Percentiles rank a stretch among this genome's conserved stretches.
These are phyloP conservation scores for Tolypocladium cylindrosporum DNA, from an alignment of 2,329 filamentous ascomycete species.

Conservation along the genomic window DNA sequence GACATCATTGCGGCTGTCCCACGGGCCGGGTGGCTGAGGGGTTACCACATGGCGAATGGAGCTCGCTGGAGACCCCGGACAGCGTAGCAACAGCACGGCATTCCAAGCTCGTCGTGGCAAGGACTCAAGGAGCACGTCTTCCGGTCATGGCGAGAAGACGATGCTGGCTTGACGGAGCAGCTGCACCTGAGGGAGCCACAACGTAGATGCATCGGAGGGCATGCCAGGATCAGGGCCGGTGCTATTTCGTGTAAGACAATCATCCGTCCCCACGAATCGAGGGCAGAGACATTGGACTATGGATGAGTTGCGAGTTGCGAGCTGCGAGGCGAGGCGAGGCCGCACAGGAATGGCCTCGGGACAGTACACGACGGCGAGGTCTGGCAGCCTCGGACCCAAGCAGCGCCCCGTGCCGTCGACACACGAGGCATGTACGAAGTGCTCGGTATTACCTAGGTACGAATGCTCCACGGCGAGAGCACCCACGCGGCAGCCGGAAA, in stretches of 20 bases:
- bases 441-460: too few relatives aligned
- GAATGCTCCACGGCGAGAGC: background rate
- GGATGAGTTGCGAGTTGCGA: background rate
- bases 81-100: background rate
- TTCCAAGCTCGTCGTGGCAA: background rate
- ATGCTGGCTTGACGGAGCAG: background rate
- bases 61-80: background rate
- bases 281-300: background rate
- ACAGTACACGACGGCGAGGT: background rate
- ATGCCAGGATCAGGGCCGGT: background rate
- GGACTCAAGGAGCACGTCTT: too few relatives aligned
- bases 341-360: background rate
- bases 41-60: conserved; percentile 6
- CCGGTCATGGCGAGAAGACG: background rate
- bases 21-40: background rate
- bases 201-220: background rate
- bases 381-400: background rate
- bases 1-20: conserved; percentile 3
- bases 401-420: background rate
- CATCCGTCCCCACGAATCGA: background rate
- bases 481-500: background rate
- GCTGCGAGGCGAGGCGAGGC: background rate
- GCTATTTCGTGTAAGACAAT: conserved; percentile 1
- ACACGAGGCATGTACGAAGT: background rate
- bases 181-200: background rate